Evolutionary conservation across 2,329 filamentous ascomycete species (phyloP).

Genomic region (Penicillium sp.): DNA sequence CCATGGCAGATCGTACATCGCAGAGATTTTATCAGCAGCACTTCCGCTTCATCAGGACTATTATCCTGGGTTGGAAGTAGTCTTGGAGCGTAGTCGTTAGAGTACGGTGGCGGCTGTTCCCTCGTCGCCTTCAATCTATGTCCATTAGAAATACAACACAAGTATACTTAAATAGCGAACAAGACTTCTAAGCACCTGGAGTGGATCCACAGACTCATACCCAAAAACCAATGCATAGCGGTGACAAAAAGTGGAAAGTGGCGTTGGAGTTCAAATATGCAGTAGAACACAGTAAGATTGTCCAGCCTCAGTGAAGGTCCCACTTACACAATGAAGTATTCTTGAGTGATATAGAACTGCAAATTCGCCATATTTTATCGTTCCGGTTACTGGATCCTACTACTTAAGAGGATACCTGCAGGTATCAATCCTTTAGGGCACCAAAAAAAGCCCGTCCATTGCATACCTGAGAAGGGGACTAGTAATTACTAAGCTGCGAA

Average conservation of each 20-base stretch:
- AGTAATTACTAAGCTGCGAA: too few species aligned
- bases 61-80: background rate
- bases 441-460: too few species aligned
- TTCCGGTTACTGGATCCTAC: too few species aligned
- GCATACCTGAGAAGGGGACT: too few species aligned
- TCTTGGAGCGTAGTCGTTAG: background rate
- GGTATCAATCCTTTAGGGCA: too few species aligned
- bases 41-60: background rate
- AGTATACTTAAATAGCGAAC: background rate
- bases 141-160: background rate
- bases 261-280: too few species aligned
- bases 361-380: too few species aligned
- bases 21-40: background rate
- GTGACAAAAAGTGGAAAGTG: background rate
- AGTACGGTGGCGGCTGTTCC: conserved; percentile 6
- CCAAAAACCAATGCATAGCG: conserved; percentile 5
- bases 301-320: too few species aligned
- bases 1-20: conserved; percentile 7
- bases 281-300: too few species aligned
- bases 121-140: conserved; percentile 3
- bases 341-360: too few species aligned
- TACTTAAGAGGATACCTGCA: too few species aligned
- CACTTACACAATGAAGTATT: too few species aligned
- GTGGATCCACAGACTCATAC: conserved; percentile 6
- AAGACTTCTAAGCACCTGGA: conserved; percentile 2